Evolutionary conservation across 768 basidiomycete genomes (phyloP).

Genomic region (Tulasnella sp.): DNA sequence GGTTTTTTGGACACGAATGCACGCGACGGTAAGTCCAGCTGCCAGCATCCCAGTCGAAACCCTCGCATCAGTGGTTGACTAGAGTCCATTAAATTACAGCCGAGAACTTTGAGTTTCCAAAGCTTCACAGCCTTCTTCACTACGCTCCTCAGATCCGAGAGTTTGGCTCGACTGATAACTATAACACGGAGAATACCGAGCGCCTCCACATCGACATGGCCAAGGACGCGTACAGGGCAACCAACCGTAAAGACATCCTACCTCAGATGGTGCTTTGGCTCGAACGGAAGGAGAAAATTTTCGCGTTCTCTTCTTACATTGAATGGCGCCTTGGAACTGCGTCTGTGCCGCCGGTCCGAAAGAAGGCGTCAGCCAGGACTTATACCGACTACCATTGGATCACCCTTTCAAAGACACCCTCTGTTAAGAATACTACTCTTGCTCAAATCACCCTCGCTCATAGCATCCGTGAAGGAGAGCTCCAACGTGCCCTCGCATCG

Average conservation of each 20-base stretch:
- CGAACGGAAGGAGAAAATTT: conserved; percentile 23
- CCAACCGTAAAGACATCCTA: not conserved
- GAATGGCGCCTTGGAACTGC: not conserved
- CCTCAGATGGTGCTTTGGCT: conserved; percentile 31
- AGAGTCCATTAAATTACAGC: too few relatives aligned
- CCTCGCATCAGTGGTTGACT: too few relatives aligned
- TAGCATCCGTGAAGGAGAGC: too few relatives aligned
- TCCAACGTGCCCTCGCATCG: not conserved
- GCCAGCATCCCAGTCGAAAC: too few relatives aligned
- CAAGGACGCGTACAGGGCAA: conserved; percentile 28
- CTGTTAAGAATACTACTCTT: not conserved
- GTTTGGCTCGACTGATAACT: conserved; percentile 41
- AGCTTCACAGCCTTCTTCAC: conserved; percentile 40
- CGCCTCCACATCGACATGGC: conserved; percentile 38
- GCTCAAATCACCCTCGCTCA: too few relatives aligned
- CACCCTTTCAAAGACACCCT: not conserved
- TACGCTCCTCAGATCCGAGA: conserved; percentile 37
- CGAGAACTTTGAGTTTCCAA: conserved; percentile 42
- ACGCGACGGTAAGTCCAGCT: conserved; percentile 18
- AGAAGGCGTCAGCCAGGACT: not conserved
- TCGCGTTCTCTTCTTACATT: not conserved
- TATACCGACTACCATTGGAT: not conserved
- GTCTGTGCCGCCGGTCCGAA: not conserved
- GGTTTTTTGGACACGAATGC: not conserved
- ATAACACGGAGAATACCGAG: conserved; percentile 43